Evolutionary conservation across 805 yeast genomes (phyloP), one percentile per base, ranked within the genome.

Genomic region (Novakomyces olei): DNA sequence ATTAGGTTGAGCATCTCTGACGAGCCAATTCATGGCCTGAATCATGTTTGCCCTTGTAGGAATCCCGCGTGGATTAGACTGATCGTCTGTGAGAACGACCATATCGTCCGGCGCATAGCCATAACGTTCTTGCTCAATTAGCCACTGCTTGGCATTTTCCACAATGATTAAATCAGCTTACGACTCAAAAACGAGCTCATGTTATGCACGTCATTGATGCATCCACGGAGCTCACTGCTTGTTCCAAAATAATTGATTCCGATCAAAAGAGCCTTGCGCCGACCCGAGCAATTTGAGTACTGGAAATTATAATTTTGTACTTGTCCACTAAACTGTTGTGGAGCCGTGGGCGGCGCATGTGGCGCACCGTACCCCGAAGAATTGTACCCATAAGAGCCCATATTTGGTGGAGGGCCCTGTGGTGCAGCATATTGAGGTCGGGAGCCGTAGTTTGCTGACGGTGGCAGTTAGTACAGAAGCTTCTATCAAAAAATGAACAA

Each of bases 1-100:
- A 42, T 78, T 76, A 10, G 88, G 72, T 41, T 55, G 58, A 0
- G 91, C 88, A 39, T 61, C 74, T 15, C 56, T 57, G 15, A 73
- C 83, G 15, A 78, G 61, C 92, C 92, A 78, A 35, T 64, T 69
- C 76, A 76, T 74, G 2, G 81, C 92, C 27, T 71, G 59, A 15
- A 76, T 46, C 48, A 79, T 78, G 48, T 79, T 78, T 4, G 59
- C 67, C 34, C 65, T 57, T 2, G 78, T 67, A 14, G 92, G 92
- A 7, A 70, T 38, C 15, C 50, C 39, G 20, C 60, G 46, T 14
- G 53, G 50, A 37, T 54, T 50, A 5, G 19, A 33, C 57, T 43
- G 58, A 35, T 57, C 63, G 32, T 58, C 63, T 8, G 60, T 54
- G 28, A 58, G 37, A 27, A 59, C 43, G 6, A 58, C 41, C 41